Conservation (phyloP, 2,329 filamentous ascomycete genomes). For the Talaromyces albobiverticillius region DNA sequence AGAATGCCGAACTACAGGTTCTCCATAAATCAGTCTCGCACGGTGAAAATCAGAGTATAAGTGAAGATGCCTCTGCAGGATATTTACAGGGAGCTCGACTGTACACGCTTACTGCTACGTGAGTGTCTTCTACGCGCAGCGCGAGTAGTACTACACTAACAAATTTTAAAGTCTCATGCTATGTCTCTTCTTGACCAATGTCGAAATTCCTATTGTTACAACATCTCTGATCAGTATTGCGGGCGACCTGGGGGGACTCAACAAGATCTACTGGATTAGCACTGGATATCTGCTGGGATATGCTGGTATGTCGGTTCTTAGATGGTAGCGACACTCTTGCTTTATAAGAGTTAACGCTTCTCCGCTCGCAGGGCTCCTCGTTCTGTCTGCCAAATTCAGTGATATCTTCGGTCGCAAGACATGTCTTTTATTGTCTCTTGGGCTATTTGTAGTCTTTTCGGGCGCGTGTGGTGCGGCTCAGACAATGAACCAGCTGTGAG, state of each 20-base stretch:
- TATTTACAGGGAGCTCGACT: neutral
- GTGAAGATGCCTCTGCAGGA: neutral
- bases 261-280: constrained; percentile 6
- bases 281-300: constrained; percentile 9
- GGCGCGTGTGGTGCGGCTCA: constrained; percentile 8
- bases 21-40: too few relatives aligned
- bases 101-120: neutral
- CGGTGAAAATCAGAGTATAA: too few relatives aligned
- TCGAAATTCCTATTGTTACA: constrained; percentile 6
- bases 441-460: constrained; percentile 8
- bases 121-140: neutral
- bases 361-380: neutral
- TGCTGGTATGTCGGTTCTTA: neutral
- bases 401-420: constrained; percentile 10
- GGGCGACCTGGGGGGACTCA: constrained; percentile 2
- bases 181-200: constrained; percentile 6
- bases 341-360: neutral
- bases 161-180: neutral
- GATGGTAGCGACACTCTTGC: neutral
- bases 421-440: neutral
- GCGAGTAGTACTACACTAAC: neutral
- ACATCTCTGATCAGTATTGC: constrained; percentile 5
- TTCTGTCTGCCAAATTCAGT: constrained; percentile 10
- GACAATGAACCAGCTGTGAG: constrained; percentile 13
- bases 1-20: too few relatives aligned